A percentile compares a stretch with the other conserved stretches of the same genome.
phyloP scores from a whole-genome alignment of 208 protist species.

The Novymonas esmeraldas region DNA sequence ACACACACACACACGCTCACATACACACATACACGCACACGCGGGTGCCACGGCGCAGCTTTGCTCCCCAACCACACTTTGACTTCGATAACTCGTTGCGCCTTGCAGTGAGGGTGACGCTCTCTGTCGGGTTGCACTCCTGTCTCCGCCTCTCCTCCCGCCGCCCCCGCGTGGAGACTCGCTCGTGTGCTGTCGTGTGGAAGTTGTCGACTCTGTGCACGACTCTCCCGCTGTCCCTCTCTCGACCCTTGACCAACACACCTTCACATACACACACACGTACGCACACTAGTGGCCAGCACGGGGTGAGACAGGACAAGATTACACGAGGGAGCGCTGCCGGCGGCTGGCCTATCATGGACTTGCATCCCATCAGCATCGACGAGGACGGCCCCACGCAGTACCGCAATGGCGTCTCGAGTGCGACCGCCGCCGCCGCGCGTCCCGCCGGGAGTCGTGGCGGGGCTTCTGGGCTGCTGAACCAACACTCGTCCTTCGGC shows the following conservation, averaged over 20 bases:
- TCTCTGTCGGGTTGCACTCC: too few relatives aligned
- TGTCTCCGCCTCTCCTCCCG: background rate
- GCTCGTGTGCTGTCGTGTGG: background rate
- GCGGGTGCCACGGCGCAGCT: background rate
- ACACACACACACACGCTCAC: slow-evolving; percentile 5
- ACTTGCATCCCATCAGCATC: slow-evolving; percentile 77
- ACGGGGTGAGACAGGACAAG: background rate
- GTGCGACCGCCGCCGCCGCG: background rate
- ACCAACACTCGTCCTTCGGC: slow-evolving; percentile 21
- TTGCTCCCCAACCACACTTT: too few relatives aligned
- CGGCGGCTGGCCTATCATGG: too few relatives aligned
- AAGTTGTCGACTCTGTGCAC: background rate
- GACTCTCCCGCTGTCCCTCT: background rate
- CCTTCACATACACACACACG: too few relatives aligned
- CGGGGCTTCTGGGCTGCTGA: slow-evolving; percentile 19
- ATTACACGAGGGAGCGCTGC: background rate
- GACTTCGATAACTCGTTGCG: too few relatives aligned
- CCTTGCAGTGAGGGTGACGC: background rate
- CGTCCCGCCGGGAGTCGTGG: slow-evolving; percentile 4
- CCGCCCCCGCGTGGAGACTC: background rate
- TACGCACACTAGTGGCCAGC: background rate
- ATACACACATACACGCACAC: background rate
- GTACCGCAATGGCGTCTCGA: slow-evolving; percentile 15
- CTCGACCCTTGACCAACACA: too few relatives aligned
- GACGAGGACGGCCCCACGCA: slow-evolving; percentile 43